These are phyloP conservation scores for Diutina catenulata DNA, from an alignment of 1,139 yeast genomes.

Conservation along the genomic window DNA sequence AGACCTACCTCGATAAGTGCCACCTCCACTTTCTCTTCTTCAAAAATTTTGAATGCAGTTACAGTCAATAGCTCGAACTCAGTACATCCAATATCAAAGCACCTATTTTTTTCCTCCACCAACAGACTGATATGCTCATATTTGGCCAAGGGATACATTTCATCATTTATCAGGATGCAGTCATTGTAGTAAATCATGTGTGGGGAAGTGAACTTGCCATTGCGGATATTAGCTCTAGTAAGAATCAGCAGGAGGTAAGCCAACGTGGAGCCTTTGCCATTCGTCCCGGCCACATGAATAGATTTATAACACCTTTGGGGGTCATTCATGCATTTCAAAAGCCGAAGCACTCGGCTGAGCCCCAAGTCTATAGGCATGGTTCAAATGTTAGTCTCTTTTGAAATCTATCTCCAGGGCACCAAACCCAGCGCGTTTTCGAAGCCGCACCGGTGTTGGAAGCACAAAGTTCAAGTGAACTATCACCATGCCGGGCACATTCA, in stretches of 20 bases:
- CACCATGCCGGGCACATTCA: constrained; percentile 13
- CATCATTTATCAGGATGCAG: constrained; percentile 55
- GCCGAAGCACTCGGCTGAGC: constrained; percentile 42
- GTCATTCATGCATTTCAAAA: constrained; percentile 51
- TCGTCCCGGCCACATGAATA: constrained; percentile 85
- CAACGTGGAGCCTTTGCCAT: constrained; percentile 88
- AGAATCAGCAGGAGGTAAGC: constrained; percentile 63
- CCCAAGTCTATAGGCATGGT: constrained; percentile 45
- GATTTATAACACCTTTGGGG: constrained; percentile 57
- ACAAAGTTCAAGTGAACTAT: no score
- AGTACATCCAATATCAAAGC: constrained; percentile 49
- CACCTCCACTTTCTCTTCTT: constrained; percentile 42
- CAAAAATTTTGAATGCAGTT: constrained; percentile 69
- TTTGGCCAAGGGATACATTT: constrained; percentile 33
- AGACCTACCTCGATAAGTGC: constrained; percentile 86
- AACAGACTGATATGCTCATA: constrained; percentile 34
- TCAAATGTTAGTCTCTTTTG: neutral
- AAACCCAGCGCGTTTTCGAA: no score
- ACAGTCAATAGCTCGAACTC: constrained; percentile 83
- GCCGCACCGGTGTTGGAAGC: no score
- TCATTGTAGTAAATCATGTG: constrained; percentile 67
- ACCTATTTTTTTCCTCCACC: constrained; percentile 24
- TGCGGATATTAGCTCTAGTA: constrained; percentile 31
- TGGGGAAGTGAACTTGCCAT: constrained; percentile 84
- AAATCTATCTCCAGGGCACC: no score